Evolutionary conservation across 352 stramenopile genomes (phyloP), one percentile per base, ranked within the genome.

Genomic region (Phytophthora hibernalis): DNA sequence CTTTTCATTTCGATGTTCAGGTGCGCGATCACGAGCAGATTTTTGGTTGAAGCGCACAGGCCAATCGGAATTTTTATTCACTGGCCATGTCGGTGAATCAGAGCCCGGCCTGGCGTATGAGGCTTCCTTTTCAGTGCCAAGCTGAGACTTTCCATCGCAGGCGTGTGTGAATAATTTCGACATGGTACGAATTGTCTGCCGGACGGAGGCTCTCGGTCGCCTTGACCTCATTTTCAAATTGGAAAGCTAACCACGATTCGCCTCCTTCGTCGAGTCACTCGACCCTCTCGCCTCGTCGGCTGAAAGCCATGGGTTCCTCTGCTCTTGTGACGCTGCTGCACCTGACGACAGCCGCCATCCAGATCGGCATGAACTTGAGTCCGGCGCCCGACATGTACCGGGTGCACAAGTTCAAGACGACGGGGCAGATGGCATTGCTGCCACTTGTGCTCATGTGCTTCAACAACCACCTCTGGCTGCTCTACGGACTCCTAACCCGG

Each of bases 401-500:
- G 0, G 52, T 82, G 2, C 56, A 75, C 50, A 62, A 70, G 22
- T 50, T 42, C 51, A 64, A 75, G 56, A 75, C 68, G 42, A 72
- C 68, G 21, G 68, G 68, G 22, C 62, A 79, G 26, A 67, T 80
- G 70, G 57, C 66, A 22, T 38, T 85, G 64, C 62, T 80, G 5
- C 76, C 77, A 44, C 65, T 82, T 5, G 65, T 77, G 31, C 61
- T 79, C 61, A 80, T 84, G 65, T 67, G 65, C 45, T 65, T 70
- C 55, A 84, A 84, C 70, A 80, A 72, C 65, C 61, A 78, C 58
- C 43, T 77, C 11, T 84, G 76, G 72, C 55, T 70, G 45, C 47
- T 82, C 15, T 80, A 80, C 61, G 66, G 73, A 21, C 60, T 76
- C 18, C 24, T 78, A 13, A 70, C 64, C 3, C 49, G 33, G 18